phyloP scores from a whole-genome alignment of 1,284 basidiomycete species.

The Cryptococcus sp. region DNA sequence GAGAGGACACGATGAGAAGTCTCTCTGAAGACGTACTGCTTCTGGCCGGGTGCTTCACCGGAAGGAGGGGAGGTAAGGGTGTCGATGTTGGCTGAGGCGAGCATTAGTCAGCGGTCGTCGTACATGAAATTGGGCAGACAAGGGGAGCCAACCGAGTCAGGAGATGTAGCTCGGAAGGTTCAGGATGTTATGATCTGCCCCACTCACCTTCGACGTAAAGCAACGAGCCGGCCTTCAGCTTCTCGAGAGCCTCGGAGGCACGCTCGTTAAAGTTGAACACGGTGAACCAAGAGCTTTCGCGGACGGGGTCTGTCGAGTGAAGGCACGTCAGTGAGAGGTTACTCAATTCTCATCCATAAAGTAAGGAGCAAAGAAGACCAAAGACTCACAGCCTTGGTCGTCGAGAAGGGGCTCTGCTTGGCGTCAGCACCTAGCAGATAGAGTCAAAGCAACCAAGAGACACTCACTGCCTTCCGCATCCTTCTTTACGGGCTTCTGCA shows the following conservation, averaged over 20 bases:
- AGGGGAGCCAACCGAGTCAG: background rate
- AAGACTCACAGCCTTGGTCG: constrained; percentile 32
- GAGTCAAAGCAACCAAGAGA: background rate
- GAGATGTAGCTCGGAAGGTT: background rate
- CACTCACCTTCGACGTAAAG: constrained; percentile 43
- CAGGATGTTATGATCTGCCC: background rate
- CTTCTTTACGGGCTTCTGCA: constrained; percentile 35
- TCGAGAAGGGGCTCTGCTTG: constrained; percentile 25
- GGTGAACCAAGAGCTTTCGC: constrained; percentile 38
- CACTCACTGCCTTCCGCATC: constrained; percentile 40
- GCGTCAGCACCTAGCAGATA: background rate
- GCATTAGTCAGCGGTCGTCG: background rate
- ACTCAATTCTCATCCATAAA: background rate
- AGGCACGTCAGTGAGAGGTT: background rate
- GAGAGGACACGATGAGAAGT: constrained; percentile 20
- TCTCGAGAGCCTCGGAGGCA: constrained; percentile 27
- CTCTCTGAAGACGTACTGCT: constrained; percentile 40
- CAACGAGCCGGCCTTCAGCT: constrained; percentile 34
- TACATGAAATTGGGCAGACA: background rate
- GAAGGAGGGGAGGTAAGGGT: constrained; percentile 13
- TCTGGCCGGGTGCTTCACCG: constrained; percentile 12
- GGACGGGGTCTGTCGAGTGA: constrained; percentile 14
- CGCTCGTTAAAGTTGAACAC: constrained; percentile 43
- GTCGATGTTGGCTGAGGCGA: constrained; percentile 17
- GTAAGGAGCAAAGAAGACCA: background rate